Percentiles rank a stretch among this genome's conserved stretches.
Conservation (phyloP, 2,329 filamentous ascomycete species). For the Chrysoporthe austroafricana region DNA sequence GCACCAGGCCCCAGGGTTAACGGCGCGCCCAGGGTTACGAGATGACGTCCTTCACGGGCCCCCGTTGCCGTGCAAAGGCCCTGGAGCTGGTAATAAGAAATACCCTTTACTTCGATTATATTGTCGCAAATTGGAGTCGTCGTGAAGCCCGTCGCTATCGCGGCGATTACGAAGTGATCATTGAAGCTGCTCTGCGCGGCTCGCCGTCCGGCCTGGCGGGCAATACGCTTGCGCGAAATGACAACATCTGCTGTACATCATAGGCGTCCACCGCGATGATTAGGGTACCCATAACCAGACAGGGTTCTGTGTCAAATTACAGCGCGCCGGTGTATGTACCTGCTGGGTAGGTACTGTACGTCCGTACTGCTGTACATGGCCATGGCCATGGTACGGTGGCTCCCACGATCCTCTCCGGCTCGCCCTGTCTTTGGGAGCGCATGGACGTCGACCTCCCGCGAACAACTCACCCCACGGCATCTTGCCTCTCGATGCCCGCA, state of each 20-base stretch:
- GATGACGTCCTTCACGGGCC: background rate
- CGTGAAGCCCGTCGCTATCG: background rate
- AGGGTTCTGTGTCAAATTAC: background rate
- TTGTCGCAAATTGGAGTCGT: background rate
- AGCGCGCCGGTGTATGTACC: background rate
- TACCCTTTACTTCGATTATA: background rate
- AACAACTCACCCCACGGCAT: background rate
- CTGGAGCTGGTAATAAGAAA: background rate
- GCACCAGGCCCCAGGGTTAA: background rate
- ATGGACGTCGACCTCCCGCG: background rate
- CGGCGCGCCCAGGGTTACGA: background rate
- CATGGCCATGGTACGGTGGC: background rate
- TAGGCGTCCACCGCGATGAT: conserved; percentile 1
- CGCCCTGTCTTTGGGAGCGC: background rate
- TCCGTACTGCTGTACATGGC: background rate
- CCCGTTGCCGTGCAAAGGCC: background rate
- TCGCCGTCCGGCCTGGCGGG: background rate
- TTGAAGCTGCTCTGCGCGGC: background rate
- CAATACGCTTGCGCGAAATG: background rate
- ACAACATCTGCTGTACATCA: background rate
- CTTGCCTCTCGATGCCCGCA: background rate
- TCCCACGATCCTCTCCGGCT: background rate
- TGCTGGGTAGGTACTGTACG: background rate
- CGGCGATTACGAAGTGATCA: background rate
- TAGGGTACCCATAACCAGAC: conserved; percentile 1